Evolutionary conservation across 2,329 filamentous ascomycete genomes (phyloP).

Genomic region (Diplodia intermedia): DNA sequence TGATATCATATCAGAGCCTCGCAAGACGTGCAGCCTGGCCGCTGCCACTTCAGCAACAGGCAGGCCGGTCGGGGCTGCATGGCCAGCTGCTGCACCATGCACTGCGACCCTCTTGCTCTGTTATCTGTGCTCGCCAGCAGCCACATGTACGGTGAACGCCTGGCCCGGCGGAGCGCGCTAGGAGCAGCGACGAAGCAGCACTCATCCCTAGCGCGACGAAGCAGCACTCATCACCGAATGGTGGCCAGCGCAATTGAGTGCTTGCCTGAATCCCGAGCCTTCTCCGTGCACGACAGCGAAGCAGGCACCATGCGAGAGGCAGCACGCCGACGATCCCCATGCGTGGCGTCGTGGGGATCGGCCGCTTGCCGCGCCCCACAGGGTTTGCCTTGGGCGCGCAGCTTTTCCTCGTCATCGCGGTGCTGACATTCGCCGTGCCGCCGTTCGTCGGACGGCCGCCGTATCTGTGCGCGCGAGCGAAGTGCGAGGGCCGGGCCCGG

Average conservation of each 20-base stretch:
- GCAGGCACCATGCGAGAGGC: slow-evolving; percentile 18
- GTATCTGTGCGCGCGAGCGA: not conserved
- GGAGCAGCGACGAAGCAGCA: not conserved
- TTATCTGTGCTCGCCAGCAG: slow-evolving; percentile 15
- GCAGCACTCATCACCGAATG: not conserved
- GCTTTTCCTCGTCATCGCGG: slow-evolving; percentile 8
- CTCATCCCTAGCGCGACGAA: not conserved
- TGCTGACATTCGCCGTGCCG: slow-evolving; percentile 12
- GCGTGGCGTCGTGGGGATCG: slow-evolving; percentile 26
- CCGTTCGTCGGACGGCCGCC: not conserved
- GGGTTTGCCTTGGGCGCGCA: not conserved
- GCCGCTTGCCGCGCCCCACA: slow-evolving; percentile 27
- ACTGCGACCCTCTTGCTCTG: slow-evolving; percentile 9
- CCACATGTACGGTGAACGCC: slow-evolving; percentile 19
- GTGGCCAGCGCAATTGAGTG: slow-evolving; percentile 3
- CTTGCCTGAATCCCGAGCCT: slow-evolving; percentile 25
- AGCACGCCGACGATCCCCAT: slow-evolving; percentile 23
- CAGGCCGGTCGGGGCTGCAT: slow-evolving; percentile 14
- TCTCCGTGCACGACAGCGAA: slow-evolving; percentile 26
- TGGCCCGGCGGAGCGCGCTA: not conserved
- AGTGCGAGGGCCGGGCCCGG: too few relatives aligned
- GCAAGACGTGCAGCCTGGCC: slow-evolving; percentile 8
- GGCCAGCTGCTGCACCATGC: slow-evolving; percentile 19
- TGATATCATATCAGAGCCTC: slow-evolving; percentile 18
- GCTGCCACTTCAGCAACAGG: slow-evolving; percentile 25